These are phyloP conservation scores for Gracilaria caudata DNA, from an alignment of 23 red algal species.

Conservation along the genomic window DNA sequence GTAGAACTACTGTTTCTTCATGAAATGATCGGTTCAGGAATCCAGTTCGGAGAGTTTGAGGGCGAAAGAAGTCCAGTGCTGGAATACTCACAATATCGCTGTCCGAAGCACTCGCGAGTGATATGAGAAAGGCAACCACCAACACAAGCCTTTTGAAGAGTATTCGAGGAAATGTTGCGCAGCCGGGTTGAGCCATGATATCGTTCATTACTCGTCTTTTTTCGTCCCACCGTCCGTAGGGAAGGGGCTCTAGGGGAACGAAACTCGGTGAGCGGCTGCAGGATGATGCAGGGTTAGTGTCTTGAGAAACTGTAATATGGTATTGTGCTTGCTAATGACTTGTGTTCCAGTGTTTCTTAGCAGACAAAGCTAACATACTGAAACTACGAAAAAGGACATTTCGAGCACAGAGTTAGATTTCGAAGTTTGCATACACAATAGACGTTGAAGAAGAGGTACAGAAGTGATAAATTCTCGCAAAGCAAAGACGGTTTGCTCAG, in stretches of 20 bases:
- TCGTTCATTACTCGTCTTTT: neutral
- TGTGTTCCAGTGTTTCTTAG: neutral
- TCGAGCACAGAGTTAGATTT: neutral
- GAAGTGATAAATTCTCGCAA: neutral
- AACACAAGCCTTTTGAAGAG: neutral
- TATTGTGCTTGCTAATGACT: neutral
- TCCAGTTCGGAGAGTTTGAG: slow-evolving; percentile 8
- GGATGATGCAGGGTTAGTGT: neutral
- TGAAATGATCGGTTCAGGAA: slow-evolving; percentile 31
- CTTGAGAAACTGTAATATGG: neutral
- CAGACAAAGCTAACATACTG: slow-evolving; percentile 7
- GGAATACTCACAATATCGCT: slow-evolving; percentile 14
- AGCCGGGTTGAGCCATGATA: slow-evolving; percentile 4
- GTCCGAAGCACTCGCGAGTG: neutral
- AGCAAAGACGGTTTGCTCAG: neutral
- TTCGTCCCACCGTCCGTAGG: slow-evolving; percentile 9
- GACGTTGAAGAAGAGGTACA: neutral
- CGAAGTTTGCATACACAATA: neutral
- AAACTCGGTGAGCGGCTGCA: neutral
- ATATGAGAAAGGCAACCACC: neutral
- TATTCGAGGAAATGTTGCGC: neutral
- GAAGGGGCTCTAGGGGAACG: neutral
- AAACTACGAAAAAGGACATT: neutral
- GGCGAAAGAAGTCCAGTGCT: slow-evolving; percentile 20
- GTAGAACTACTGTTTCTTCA: slow-evolving; percentile 36